Conservation (phyloP, 2,329 filamentous ascomycete genomes). For the Camptophora hylomeconis region DNA sequence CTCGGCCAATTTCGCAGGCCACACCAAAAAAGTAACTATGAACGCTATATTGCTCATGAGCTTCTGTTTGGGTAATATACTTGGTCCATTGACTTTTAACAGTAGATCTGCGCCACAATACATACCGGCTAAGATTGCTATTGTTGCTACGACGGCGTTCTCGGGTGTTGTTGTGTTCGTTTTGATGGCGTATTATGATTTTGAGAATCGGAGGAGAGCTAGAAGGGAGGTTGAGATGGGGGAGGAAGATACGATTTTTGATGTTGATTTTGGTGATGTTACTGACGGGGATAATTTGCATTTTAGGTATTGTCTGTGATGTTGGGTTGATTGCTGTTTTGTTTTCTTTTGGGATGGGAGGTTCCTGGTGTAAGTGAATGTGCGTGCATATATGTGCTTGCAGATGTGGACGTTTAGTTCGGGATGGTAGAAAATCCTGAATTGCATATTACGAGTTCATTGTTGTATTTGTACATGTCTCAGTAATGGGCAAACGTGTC, state of each 20-base stretch:
- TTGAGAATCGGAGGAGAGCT: slow-evolving; percentile 21
- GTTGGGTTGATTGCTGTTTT: too few species aligned
- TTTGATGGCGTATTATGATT: slow-evolving; percentile 20
- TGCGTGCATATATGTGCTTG: too few species aligned
- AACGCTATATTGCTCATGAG: slow-evolving; percentile 33
- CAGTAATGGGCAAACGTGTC: too few species aligned
- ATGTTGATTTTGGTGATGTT: too few species aligned
- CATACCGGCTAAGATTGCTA: slow-evolving; percentile 27
- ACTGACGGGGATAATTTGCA: too few species aligned
- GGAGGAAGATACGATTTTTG: slow-evolving; percentile 1
- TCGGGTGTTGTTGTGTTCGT: slow-evolving; percentile 18
- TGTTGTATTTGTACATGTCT: too few species aligned
- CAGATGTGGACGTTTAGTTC: too few species aligned
- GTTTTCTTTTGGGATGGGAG: too few species aligned
- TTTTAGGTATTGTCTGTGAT: too few species aligned
- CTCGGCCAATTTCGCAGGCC: slow-evolving; percentile 33
- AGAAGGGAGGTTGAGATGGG: neutral
- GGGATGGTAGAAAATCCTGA: too few species aligned
- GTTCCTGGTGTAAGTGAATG: too few species aligned
- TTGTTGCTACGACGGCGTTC: slow-evolving; percentile 25
- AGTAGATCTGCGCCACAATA: slow-evolving; percentile 29
- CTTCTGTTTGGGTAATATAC: slow-evolving; percentile 31
- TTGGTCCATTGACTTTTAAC: slow-evolving; percentile 33
- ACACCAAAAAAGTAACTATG: slow-evolving; percentile 37
- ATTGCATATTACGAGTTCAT: too few species aligned